phyloP scores from a whole-genome alignment of 2,329 filamentous ascomycete species.

The Colletotrichum ledebouriae region DNA sequence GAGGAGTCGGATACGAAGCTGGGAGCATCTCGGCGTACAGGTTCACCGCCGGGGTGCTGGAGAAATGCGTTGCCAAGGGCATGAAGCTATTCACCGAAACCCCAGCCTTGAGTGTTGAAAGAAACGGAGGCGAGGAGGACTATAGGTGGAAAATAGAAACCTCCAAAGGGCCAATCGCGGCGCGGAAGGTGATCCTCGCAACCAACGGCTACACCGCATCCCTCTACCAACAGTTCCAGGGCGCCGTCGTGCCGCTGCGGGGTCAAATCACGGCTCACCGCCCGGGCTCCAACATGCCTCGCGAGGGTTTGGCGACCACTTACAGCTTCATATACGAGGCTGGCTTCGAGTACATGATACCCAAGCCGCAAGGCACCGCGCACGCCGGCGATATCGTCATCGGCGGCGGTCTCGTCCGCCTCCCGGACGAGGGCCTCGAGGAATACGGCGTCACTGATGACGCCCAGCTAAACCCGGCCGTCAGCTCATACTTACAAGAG shows the following conservation, averaged over 20 bases:
- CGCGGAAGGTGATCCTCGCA: conserved; percentile 45
- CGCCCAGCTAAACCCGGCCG: conserved; percentile 61
- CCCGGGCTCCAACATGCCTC: conserved; percentile 53
- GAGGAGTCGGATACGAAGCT: conserved; percentile 61
- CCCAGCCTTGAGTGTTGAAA: conserved; percentile 24
- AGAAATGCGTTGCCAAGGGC: conserved; percentile 31
- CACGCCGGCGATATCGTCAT: conserved; percentile 69
- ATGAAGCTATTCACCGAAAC: conserved; percentile 38
- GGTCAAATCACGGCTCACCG: conserved; percentile 47
- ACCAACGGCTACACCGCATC: conserved; percentile 49
- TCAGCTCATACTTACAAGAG: conserved; percentile 61
- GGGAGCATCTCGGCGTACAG: conserved; percentile 58
- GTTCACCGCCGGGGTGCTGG: conserved; percentile 47
- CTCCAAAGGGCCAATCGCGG: conserved; percentile 43
- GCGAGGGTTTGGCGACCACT: conserved; percentile 58
- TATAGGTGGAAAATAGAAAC: conserved; percentile 43
- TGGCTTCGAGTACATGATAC: conserved; percentile 78
- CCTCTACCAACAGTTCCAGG: conserved; percentile 44
- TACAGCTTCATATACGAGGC: conserved; percentile 72
- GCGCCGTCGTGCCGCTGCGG: conserved; percentile 45
- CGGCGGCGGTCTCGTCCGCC: conserved; percentile 67
- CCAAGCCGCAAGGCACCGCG: conserved; percentile 60
- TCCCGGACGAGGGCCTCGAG: conserved; percentile 55
- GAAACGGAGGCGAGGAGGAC: not conserved
- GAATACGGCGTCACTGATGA: conserved; percentile 72